phyloP scores from a whole-genome alignment of 345 rosid species.

The Abelmoschus esculentus region DNA sequence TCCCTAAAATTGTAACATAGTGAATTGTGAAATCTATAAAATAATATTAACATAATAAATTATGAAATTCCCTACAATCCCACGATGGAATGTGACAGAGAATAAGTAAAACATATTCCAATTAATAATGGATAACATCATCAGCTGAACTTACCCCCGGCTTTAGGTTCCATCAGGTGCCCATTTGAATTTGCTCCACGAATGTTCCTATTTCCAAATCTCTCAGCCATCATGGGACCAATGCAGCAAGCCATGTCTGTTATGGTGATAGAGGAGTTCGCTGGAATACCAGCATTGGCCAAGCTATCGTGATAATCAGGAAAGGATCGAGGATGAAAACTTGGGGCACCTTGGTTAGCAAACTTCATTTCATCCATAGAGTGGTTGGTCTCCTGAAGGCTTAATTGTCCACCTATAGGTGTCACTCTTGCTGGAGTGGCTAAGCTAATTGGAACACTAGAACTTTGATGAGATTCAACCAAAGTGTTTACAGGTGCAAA shows the following conservation, averaged over 20 bases:
- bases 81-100: too few relatives aligned
- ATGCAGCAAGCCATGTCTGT: conserved; percentile 36
- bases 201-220: conserved; percentile 41
- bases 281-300: conserved; percentile 36
- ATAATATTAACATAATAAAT: neutral
- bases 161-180: conserved; percentile 36
- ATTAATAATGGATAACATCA: too few relatives aligned
- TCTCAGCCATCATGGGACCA: conserved; percentile 40
- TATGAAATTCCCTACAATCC: neutral
- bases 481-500: conserved; percentile 37
- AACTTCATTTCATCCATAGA: conserved; percentile 43
- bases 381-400: conserved; percentile 43
- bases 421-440: conserved; percentile 47
- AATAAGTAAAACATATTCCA: too few relatives aligned
- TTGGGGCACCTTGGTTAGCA: conserved; percentile 42
- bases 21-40: neutral
- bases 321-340: conserved; percentile 65
- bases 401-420: conserved; percentile 47
- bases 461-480: conserved; percentile 52
- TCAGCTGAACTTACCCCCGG: conserved; percentile 39
- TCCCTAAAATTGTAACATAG: neutral
- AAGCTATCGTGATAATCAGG: conserved; percentile 64
- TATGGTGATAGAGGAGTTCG: conserved; percentile 36
- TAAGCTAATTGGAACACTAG: conserved; percentile 61
- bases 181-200: conserved; percentile 45